Evolutionary conservation across 2,329 filamentous ascomycete species (phyloP).

Genomic region (Pseudovirgaria hyperparasitica): DNA sequence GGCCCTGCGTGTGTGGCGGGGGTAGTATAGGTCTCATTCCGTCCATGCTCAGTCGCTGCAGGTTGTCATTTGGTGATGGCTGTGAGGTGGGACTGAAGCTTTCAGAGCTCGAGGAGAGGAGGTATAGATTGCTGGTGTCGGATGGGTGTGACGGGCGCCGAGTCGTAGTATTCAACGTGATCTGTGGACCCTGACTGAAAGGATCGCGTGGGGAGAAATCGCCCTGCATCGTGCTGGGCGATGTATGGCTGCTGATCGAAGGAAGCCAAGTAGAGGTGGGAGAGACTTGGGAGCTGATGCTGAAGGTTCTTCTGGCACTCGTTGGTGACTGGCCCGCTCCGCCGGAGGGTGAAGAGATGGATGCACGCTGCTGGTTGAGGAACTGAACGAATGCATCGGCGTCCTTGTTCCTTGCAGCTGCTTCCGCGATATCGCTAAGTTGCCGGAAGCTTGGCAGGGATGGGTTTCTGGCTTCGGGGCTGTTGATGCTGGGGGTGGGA

Average conservation of each 20-base stretch:
- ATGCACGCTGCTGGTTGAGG: slow-evolving; percentile 20
- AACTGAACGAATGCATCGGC: no score
- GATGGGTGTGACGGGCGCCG: slow-evolving; percentile 2
- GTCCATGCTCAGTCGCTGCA: slow-evolving; percentile 42
- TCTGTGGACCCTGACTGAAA: no score
- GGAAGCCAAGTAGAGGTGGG: slow-evolving; percentile 18
- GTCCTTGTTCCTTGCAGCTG: no score
- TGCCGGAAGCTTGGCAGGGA: slow-evolving; percentile 20
- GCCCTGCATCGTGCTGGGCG: slow-evolving; percentile 17
- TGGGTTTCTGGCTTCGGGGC: slow-evolving; percentile 16
- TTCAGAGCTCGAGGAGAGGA: slow-evolving; percentile 24
- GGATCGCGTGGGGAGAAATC: slow-evolving; percentile 16
- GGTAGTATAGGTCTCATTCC: slow-evolving; percentile 22
- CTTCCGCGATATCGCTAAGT: slow-evolving; percentile 21
- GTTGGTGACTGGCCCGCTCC: slow-evolving; percentile 21
- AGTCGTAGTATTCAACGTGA: no score
- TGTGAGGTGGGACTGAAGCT: slow-evolving; percentile 29
- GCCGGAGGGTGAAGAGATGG: slow-evolving; percentile 19
- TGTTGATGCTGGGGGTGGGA: slow-evolving; percentile 15
- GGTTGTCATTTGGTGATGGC: no score
- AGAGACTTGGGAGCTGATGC: slow-evolving; percentile 19
- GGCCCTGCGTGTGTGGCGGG: not conserved
- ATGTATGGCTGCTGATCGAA: slow-evolving; percentile 18
- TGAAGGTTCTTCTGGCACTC: slow-evolving; percentile 16
- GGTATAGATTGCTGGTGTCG: slow-evolving; percentile 7